Evolutionary conservation across 345 rosid genomes (phyloP).

Genomic region (Linum tenue): DNA sequence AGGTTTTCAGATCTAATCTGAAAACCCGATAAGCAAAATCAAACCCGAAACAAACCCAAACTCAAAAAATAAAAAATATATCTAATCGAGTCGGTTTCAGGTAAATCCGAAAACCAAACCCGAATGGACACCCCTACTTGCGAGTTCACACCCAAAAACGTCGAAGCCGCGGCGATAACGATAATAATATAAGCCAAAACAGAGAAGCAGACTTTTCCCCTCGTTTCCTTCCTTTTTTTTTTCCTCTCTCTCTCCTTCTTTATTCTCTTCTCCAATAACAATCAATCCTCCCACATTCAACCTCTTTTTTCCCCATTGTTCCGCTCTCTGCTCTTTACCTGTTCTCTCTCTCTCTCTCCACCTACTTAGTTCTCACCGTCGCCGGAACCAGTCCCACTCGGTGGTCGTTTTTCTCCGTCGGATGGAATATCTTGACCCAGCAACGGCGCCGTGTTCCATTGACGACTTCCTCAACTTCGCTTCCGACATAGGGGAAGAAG

Average conservation of each 20-base stretch:
- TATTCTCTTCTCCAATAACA: slow-evolving; percentile 1
- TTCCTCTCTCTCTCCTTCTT: background rate
- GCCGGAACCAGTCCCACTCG: background rate
- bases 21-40: too few species aligned
- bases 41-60: too few species aligned
- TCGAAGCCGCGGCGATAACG: too few species aligned
- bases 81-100: too few species aligned
- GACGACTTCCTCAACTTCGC: slow-evolving; percentile 40
- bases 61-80: too few species aligned
- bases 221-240: background rate
- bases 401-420: background rate
- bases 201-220: background rate
- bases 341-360: background rate
- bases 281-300: slow-evolving; percentile 28
- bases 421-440: slow-evolving; percentile 4
- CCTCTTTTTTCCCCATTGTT: background rate
- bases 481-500: slow-evolving; percentile 32
- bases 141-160: too few species aligned
- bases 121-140: too few species aligned
- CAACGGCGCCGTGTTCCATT: slow-evolving; percentile 14
- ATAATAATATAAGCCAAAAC: background rate
- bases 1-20: too few species aligned
- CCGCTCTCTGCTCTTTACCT: background rate
- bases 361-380: background rate
- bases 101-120: too few species aligned